Conservation (phyloP, 1,284 basidiomycete species). For the Cutaneotrichosporon sp. region DNA sequence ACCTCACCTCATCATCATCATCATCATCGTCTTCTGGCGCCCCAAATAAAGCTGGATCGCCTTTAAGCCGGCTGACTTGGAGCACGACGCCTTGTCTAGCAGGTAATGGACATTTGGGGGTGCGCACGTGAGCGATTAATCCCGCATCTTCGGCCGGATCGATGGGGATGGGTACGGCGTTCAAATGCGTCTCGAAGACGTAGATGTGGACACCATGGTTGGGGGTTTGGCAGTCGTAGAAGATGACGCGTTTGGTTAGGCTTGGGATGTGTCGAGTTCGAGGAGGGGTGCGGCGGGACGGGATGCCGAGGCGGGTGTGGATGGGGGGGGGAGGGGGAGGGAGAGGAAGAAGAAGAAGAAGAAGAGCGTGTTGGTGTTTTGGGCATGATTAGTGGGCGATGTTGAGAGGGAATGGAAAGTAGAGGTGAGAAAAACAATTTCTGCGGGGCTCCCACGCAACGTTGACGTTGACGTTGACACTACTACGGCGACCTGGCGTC, state of each 20-base stretch:
- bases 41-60: background rate
- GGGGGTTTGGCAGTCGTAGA: slow-evolving; percentile 8
- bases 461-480: no score
- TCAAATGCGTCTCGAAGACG: slow-evolving; percentile 5
- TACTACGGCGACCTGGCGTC: no score
- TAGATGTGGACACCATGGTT: background rate
- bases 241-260: background rate
- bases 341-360: no score
- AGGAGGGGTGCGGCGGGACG: background rate
- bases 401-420: background rate
- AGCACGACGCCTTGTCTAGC: background rate
- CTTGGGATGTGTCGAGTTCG: background rate
- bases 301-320: slow-evolving; percentile 8
- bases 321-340: background rate
- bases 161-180: background rate
- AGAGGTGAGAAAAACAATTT: background rate
- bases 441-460: background rate
- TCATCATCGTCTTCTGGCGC: background rate
- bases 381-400: background rate
- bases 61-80: background rate
- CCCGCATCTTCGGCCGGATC: background rate
- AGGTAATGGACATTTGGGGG: background rate
- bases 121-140: background rate
- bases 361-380: background rate
- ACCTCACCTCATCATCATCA: background rate